A percentile compares a stretch with the other conserved stretches of the same genome.
Evolutionary conservation across 495 filamentous ascomycete species (phyloP).

Genomic region (Penicillium atrosanguineum): DNA sequence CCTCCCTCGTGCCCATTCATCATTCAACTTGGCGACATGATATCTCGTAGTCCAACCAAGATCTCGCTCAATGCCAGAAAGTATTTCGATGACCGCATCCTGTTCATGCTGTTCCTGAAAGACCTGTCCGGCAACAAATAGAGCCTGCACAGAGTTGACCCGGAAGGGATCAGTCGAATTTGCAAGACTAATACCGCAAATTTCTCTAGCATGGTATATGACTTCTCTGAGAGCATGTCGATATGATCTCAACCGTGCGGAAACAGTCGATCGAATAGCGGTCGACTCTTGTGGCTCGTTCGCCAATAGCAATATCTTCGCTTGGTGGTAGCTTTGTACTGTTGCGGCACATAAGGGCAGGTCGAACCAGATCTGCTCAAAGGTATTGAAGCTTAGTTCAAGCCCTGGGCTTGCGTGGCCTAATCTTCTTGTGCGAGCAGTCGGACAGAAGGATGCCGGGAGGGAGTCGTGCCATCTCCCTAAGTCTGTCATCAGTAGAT

Average conservation of each 20-base stretch:
- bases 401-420: not conserved
- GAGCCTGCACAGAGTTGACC: constrained; percentile 20
- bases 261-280: constrained; percentile 23
- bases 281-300: constrained; percentile 29
- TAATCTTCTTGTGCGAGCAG: not conserved
- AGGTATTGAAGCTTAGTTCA: not conserved
- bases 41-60: constrained; percentile 23
- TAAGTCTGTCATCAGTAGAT: constrained; percentile 14
- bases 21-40: constrained; percentile 17
- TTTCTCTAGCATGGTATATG: constrained; percentile 14
- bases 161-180: constrained; percentile 17
- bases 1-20: constrained; percentile 53
- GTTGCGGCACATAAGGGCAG: constrained; percentile 24
- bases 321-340: constrained; percentile 25
- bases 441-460: not conserved
- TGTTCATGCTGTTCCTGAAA: constrained; percentile 18
- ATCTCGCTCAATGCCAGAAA: constrained; percentile 18
- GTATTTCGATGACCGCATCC: constrained; percentile 20
- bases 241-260: constrained; percentile 20
- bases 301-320: constrained; percentile 13
- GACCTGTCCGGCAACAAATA: constrained; percentile 26
- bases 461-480: constrained; percentile 17
- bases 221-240: constrained; percentile 12
- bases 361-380: constrained; percentile 23
- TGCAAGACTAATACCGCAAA: constrained; percentile 24